Evolutionary conservation across 192 early-diverging fungal species (phyloP), one percentile per base, ranked within the genome.

Genomic region (Bifiguratus adelaidae): DNA sequence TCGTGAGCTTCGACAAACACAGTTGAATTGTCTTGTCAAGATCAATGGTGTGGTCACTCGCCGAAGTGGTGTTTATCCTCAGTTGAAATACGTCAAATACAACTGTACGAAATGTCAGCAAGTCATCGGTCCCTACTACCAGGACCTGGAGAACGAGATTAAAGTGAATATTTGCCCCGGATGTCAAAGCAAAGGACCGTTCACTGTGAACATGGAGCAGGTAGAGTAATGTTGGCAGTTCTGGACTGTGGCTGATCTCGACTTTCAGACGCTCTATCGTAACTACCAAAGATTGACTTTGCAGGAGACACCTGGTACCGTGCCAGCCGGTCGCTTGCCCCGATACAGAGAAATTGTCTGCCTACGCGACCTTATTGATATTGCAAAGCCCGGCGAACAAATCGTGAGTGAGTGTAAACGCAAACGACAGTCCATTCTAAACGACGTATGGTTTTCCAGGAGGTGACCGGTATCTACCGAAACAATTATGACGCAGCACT

Each of bases 251-350:
- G 2, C 20, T 53, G 18, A 11, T 42, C 16, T 51, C 7, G 40
- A 18, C 43, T 26, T 25, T 6, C 27, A 81, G 77, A 96, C 95
- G 15, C 77, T 96, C 2, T 98, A 98, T 60, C 78, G 95, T 52
- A 94, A 98, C 58, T 98, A 95, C 68, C 95, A 98, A 73, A 81
- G 86, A 11, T 63, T 98, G 56, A 95, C 95, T 0, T 61, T 98
- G 35, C 95, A 98, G 58, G 95, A 98, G 60, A 83, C 81, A 1
- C 95, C 95, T 18, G 95, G 95, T 2, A 86, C 91, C 0, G 92
- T 98, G 9, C 91, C 91, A 1, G 82, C 92, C 0, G 95, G 95
- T 56, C 85, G 92, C 36, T 67, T 98, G 40, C 95, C 95, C 23
- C 86, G 95, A 22, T 82, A 83, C 59, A 83, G 91, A 41, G 95